Evolutionary conservation across 352 stramenopile genomes (phyloP), one percentile per base, ranked within the genome.

Genomic region (Globisporangium mamillatum): DNA sequence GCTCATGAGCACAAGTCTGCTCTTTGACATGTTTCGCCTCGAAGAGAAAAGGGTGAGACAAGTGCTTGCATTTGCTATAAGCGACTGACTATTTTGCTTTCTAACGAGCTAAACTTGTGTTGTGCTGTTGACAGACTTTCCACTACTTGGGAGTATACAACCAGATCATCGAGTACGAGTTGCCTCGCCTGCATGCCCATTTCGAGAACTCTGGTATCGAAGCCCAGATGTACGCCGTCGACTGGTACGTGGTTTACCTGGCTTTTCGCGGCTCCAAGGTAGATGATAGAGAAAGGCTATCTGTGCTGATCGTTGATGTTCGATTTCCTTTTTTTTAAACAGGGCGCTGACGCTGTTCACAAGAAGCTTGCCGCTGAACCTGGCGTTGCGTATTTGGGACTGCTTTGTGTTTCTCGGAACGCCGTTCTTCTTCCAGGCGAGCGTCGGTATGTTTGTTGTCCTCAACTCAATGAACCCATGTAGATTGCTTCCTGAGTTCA

Each of bases 1-100:
- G 34, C 74, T 95, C 48, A 88, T 95, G 76, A 94, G 86, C 67
- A 92, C 85, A 54, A 93, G 81, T 44, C 64, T 94, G 24, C 73
- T 95, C n/a, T 95, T 95, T 59, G 88, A 95, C 69, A 92, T 95
- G 86, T 95, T 94, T 64, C 86, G 88, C 32, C 79, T 95, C 36
- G 86, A 93, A 50, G 80, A 82, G 53, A 93, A 82, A 34, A 74
- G 88, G 70, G 88, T 95, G 73, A 48, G 81, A 57, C 46, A 38
- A 7, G 44, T 6, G 44, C 50, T 7, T 29, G 20, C 2, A 29
- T 2, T 55, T 70, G 16, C 56, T 12, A 7, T 59, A 46, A 20
- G 32, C 5, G 56, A 22, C 32, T 62, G 8, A 9, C 36, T 25
- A 32, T 71, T 3, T 10, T 10, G 61, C 18, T 50, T 50, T 18